Conservation (phyloP, 176 grass and related monocot species). For the Eleusine indica region DNA sequence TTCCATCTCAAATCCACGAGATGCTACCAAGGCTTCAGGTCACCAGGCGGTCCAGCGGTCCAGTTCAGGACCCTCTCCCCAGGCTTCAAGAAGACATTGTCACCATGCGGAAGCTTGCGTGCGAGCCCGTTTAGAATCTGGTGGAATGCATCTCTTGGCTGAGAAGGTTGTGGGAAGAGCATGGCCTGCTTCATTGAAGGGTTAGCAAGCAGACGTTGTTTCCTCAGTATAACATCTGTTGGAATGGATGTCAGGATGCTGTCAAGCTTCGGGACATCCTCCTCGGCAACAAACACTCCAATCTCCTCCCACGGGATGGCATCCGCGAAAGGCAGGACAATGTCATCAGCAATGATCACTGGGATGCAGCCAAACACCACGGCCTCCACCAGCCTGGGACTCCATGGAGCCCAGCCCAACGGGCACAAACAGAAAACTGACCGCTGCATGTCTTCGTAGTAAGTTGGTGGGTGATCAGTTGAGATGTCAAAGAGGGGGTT, state of each 20-base stretch:
- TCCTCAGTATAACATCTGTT: constrained; percentile 82
- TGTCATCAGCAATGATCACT: constrained; percentile 91
- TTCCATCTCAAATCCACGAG: constrained; percentile 21
- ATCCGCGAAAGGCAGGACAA: constrained; percentile 82
- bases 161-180: constrained; percentile 81
- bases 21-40: constrained; percentile 85
- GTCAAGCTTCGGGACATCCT: constrained; percentile 80
- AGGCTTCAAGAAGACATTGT: constrained; percentile 68
- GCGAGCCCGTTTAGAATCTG: constrained; percentile 87
- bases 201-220: constrained; percentile 85
- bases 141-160: constrained; percentile 86
- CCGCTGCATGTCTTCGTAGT: constrained; percentile 97
- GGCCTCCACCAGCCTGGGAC: constrained; percentile 83
- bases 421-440: constrained; percentile 92
- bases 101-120: constrained; percentile 77
- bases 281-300: constrained; percentile 78
- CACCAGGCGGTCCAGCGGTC: constrained; percentile 71
- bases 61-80: constrained; percentile 81
- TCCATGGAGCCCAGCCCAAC: constrained; percentile 97
- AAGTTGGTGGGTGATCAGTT: constrained; percentile 76
- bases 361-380: constrained; percentile 95
- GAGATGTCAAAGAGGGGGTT: constrained; percentile 96
- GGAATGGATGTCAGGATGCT: constrained; percentile 90
- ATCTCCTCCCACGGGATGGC: constrained; percentile 96
- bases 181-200: constrained; percentile 94